Conservation (phyloP, 2,329 filamentous ascomycete species). For the Paraconiothyrium brasiliense region DNA sequence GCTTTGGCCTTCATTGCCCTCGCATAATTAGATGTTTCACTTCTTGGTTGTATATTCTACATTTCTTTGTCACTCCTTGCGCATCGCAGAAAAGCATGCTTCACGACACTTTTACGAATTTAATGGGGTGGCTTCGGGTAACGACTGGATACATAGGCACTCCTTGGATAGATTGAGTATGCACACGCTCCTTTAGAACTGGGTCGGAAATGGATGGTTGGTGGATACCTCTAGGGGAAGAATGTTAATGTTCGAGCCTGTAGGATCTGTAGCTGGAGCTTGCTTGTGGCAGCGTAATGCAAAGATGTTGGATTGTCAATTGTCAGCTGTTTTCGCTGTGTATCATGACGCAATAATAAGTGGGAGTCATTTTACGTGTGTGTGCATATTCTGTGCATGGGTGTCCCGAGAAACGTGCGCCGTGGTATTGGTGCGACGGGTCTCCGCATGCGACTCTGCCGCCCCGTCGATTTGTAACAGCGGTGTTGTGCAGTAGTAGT, state of each 20-base stretch:
- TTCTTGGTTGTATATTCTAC: conserved; percentile 9
- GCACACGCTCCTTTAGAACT: conserved; percentile 12
- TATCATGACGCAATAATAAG: neutral
- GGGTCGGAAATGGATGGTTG: neutral
- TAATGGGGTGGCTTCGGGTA: conserved; percentile 2
- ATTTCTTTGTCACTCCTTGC: conserved; percentile 13
- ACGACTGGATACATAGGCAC: conserved; percentile 3
- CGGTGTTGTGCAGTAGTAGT: neutral
- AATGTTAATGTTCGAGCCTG: neutral
- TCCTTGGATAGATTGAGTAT: conserved; percentile 11
- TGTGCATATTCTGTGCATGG: neutral
- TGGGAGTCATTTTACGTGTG: neutral
- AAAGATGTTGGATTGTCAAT: conserved; percentile 1
- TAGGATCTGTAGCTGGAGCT: neutral
- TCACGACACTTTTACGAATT: conserved; percentile 13
- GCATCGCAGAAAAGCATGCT: neutral
- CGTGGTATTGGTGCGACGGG: conserved; percentile 5
- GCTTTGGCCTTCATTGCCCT: conserved; percentile 22
- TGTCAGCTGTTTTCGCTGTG: neutral
- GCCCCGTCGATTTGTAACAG: neutral
- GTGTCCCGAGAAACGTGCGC: neutral
- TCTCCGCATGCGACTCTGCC: neutral
- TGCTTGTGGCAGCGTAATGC: conserved; percentile 1
- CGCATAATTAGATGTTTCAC: conserved; percentile 11
- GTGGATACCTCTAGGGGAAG: neutral